A percentile compares a stretch with the other conserved stretches of the same genome.
Conservation (phyloP, 306 rosid species). For the Cucumis sativus region DNA sequence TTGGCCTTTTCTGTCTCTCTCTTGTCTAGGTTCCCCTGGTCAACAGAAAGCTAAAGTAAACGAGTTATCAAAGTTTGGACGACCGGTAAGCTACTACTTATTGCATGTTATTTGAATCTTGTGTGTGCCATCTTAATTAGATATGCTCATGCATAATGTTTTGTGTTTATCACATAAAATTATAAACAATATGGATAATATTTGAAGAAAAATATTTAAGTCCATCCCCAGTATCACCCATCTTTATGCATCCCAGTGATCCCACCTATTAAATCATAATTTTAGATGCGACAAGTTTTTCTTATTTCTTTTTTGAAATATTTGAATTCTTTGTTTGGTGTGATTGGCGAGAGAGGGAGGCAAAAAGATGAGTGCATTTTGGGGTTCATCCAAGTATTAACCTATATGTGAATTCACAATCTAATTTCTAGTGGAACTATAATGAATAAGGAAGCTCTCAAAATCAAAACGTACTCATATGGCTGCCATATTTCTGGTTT, state of each 20-base stretch:
- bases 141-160: background rate
- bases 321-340: no score
- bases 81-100: conserved; percentile 58
- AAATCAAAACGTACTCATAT: background rate
- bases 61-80: conserved; percentile 75
- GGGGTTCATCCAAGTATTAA: no score
- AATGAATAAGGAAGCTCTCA: background rate
- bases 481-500: background rate
- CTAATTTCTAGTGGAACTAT: background rate
- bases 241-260: no score
- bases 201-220: no score
- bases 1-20: background rate
- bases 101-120: conserved; percentile 6
- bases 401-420: background rate
- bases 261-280: no score
- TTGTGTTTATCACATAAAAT: background rate
- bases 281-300: no score
- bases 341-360: no score
- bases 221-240: no score
- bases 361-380: no score
- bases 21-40: conserved; percentile 58
- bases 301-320: no score
- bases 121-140: conserved; percentile 5
- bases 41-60: conserved; percentile 64
- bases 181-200: background rate